These are phyloP conservation scores for Linum lewisii DNA, from an alignment of 345 rosid genomes.

Conservation along the genomic window DNA sequence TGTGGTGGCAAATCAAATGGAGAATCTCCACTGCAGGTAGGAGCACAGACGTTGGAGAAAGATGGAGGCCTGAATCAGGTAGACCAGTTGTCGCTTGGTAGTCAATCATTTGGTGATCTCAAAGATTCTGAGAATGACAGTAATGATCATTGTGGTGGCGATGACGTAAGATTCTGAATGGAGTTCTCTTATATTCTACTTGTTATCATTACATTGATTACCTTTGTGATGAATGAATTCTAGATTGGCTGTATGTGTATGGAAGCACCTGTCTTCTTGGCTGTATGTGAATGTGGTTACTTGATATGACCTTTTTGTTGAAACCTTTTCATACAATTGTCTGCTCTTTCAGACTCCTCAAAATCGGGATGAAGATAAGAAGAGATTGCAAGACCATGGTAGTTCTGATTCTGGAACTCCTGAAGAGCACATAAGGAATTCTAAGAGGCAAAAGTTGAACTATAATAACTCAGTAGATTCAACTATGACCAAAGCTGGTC, in stretches of 20 bases:
- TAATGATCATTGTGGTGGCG: constrained; percentile 21
- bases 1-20: constrained; percentile 6
- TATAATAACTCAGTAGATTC: constrained; percentile 18
- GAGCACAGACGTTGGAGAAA: constrained; percentile 11
- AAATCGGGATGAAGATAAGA: constrained; percentile 16
- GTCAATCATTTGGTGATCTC: constrained; percentile 41
- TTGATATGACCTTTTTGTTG: background rate
- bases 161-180: constrained; percentile 24
- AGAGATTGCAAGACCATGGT: constrained; percentile 20
- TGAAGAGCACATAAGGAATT: constrained; percentile 23
- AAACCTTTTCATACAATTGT: background rate
- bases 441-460: constrained; percentile 45
- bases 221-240: background rate
- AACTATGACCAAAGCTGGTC: constrained; percentile 7
- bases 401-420: constrained; percentile 29
- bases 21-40: constrained; percentile 19
- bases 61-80: constrained; percentile 18
- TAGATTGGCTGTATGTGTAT: background rate
- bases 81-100: constrained; percentile 28
- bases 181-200: background rate
- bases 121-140: constrained; percentile 40
- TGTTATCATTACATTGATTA: background rate
- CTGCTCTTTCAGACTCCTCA: constrained; percentile 27
- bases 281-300: background rate
- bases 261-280: background rate